Evolutionary conservation across 306 rosid species (phyloP).

Genomic region (Trifolium pratense): DNA sequence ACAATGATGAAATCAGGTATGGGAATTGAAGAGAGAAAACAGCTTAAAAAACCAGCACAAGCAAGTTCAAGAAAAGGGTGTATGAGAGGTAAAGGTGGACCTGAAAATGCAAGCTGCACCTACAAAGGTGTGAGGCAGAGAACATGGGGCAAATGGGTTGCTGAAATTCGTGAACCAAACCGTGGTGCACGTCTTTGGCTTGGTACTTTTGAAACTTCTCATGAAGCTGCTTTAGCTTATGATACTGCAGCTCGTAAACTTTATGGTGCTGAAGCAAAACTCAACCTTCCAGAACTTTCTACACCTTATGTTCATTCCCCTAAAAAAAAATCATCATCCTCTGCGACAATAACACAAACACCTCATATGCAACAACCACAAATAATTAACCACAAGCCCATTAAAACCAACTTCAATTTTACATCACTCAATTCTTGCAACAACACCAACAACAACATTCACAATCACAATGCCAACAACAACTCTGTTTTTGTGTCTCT

Average conservation of each 20-base stretch:
- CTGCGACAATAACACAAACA: background rate
- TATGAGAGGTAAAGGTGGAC: slow-evolving; percentile 97
- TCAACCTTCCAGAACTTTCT: slow-evolving; percentile 62
- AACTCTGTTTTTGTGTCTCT: background rate
- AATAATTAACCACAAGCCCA: background rate
- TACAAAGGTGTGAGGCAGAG: slow-evolving; percentile 94
- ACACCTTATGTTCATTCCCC: background rate
- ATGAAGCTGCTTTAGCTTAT: slow-evolving; percentile 89
- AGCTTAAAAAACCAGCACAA: slow-evolving; percentile 55
- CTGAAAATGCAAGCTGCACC: slow-evolving; percentile 82
- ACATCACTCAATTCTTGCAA: background rate
- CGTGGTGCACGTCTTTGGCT: slow-evolving; percentile 97
- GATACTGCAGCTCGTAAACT: slow-evolving; percentile 83
- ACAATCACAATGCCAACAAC: background rate
- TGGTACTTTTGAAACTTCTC: slow-evolving; percentile 81
- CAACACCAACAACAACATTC: background rate
- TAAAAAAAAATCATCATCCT: slow-evolving; percentile 5
- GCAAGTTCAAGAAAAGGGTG: slow-evolving; percentile 88
- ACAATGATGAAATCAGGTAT: slow-evolving; percentile 52
- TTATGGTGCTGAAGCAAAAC: slow-evolving; percentile 79
- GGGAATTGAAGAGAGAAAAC: slow-evolving; percentile 41
- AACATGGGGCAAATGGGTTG: slow-evolving; percentile 99
- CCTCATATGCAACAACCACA: slow-evolving; percentile 18
- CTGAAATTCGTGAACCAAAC: slow-evolving; percentile 93
- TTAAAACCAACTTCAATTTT: background rate